Conservation (phyloP, 78 protist genomes). For the Dictyostelium intermedium region DNA sequence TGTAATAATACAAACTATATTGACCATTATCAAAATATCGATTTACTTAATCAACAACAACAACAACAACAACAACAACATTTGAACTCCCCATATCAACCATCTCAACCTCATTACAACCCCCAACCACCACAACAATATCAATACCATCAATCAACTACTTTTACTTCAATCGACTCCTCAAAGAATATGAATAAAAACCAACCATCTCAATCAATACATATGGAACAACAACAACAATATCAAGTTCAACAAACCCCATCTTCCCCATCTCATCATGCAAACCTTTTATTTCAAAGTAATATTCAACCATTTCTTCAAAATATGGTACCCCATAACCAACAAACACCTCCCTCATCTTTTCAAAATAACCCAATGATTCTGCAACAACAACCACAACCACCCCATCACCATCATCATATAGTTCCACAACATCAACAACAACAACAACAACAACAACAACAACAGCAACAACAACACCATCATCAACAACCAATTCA, state of each 20-base stretch:
- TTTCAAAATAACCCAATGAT: not conserved
- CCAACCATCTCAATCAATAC: not conserved
- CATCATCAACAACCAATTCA: not conserved
- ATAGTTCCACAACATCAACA: not conserved
- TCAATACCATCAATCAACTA: not conserved
- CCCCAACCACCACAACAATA: not conserved
- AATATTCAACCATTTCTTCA: slow-evolving; percentile 13
- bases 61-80: not conserved
- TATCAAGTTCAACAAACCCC: not conserved
- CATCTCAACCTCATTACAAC: not conserved
- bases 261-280: not conserved
- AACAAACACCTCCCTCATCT: not conserved
- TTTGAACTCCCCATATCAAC: not conserved
- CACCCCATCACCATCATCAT: too few species aligned
- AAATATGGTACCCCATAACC: not conserved
- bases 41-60: not conserved
- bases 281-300: slow-evolving; percentile 1
- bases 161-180: not conserved
- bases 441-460: not conserved
- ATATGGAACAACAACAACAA: not conserved
- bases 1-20: not conserved
- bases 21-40: not conserved
- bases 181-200: not conserved
- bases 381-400: not conserved
- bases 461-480: not conserved